A percentile compares a stretch with the other conserved stretches of the same genome.
phyloP scores from a whole-genome alignment of 2,329 filamentous ascomycete species.

The Arachnomyces sp. region DNA sequence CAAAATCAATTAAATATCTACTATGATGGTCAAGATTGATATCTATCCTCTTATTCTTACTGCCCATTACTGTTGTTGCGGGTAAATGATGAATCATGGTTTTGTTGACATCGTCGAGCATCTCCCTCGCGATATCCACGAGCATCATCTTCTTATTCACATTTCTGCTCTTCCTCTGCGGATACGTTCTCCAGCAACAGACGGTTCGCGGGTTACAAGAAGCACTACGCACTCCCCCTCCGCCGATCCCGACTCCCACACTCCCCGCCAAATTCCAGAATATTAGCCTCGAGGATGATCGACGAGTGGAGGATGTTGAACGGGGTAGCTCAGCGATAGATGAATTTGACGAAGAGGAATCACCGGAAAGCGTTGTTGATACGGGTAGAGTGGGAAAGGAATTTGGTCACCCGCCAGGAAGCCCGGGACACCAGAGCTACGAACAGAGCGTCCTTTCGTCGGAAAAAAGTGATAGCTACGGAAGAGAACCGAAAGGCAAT shows the following conservation, averaged over 20 bases:
- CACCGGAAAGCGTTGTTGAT: constrained; percentile 4
- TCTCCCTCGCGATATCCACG: constrained; percentile 36
- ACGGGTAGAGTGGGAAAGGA: neutral
- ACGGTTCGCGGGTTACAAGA: constrained; percentile 69
- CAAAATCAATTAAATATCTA: too few species aligned
- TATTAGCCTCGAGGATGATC: constrained; percentile 9
- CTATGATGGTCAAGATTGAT: too few species aligned
- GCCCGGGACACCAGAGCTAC: constrained; percentile 17
- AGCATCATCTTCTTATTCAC: constrained; percentile 64
- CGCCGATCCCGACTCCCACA: constrained; percentile 24
- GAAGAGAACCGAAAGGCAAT: constrained; percentile 17
- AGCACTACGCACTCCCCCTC: constrained; percentile 54
- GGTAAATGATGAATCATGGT: constrained; percentile 28
- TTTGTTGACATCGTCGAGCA: constrained; percentile 36
- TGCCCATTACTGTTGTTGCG: too few species aligned
- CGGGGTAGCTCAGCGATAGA: neutral
- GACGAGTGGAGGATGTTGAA: constrained; percentile 3
- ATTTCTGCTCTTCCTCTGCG: constrained; percentile 72
- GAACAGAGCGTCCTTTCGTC: constrained; percentile 14
- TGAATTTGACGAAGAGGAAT: neutral
- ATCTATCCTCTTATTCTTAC: too few species aligned
- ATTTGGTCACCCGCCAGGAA: constrained; percentile 1
- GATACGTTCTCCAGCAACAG: constrained; percentile 79
- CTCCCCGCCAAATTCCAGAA: constrained; percentile 15
- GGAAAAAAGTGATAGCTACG: constrained; percentile 4